Base-by-base conservation (phyloP, 495 filamentous ascomycete genomes). In the Cenococcum geophilum region DNA sequence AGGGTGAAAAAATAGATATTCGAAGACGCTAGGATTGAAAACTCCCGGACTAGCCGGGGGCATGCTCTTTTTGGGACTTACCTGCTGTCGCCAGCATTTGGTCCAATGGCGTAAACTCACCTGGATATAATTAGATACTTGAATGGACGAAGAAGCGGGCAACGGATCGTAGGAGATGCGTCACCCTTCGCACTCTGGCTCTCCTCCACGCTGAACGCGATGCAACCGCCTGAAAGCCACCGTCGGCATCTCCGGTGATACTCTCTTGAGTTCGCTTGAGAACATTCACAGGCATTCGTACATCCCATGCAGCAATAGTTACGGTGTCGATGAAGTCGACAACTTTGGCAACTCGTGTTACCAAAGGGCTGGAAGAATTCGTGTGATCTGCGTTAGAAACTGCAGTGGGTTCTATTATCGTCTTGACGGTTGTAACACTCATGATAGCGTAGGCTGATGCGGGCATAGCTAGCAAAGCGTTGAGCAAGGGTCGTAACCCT, bases 61-160 rank as follows among this genome's bases (percentile, higher is more conserved):
- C 25, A 52, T 52, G 49, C 22, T 52, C 25, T 4, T 52, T 52
- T 52, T 25, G 21, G 49, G 20, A 25, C 49, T 52, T 23, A 16
- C 40, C 40, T 52, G 20, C 18, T 52, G 49, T 52, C 20, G 49
- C 49, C 20, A 52, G 49, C 49, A 52, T 18, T 1, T 45, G 18
- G 18, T 16, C 18, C 12, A 23, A 8, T 22, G 20, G 18, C 6
- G 20, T 52, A 23, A 32, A 52, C 25, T 25, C 6, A 8, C 49
- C 9, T 27, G 49, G 18, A 23, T 52, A 52, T 52, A 23, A 23
- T 52, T 52, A 52, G 49, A 52, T 52, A 20, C 18, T 27, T 16
- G 22, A 8, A 9, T 22, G 11, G 40, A 45, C 18, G 40, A 45
- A 18, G 2, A 45, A 45, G 23, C 25, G 21, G 25, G 10, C 25